Base-by-base conservation (phyloP, 495 filamentous ascomycete species). In the Rhizodiscina lignyota region DNA sequence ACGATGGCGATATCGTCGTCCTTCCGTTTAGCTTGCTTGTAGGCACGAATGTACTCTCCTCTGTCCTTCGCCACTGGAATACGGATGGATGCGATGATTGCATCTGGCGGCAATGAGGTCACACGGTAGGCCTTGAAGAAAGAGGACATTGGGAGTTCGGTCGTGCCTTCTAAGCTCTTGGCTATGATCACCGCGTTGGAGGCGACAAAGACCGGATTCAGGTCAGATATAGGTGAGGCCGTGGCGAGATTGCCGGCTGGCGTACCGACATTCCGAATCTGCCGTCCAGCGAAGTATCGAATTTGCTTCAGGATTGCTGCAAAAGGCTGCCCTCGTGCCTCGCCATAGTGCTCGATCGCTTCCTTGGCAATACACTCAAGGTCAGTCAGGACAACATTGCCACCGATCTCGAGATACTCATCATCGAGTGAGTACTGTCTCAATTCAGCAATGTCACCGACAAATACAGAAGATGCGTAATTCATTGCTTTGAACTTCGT, bases 1-100 rank as follows among this genome's bases (percentile, higher is more conserved):
- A 93, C 87, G 39, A 96, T 94, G 6, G 87, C 87, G 51, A 94
- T 94, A 58, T 96, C 87, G 53, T 94, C 87, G 49, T 94, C 87
- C 47, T 94, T 94, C 34, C 87, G 63, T 63, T 94, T 96, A 0
- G 87, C 73, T 48, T 94, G 87, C 54, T 96, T 96, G 55, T 93
- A 94, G 2, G 87, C 72, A 13, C 70, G 63, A 41, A 86, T 68
- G 43, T 70, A 75, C 45, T 79, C 79, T 17, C 70, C 74, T 45
- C 72, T 77, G 44, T 71, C 64, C 24, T 55, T 60, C 0, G 79
- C 73, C 13, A 76, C 53, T 0, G 89, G 89, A 31, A 97, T 79
- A n/a, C 79, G 74, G 22, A 97, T 72, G 36, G 71, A 74, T 15
- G 81, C 71, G 40, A 97, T 86, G 44, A 96, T 74, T 0, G 82